These are phyloP conservation scores for Colletotrichum sp. DNA, from an alignment of 2,329 filamentous ascomycete genomes.

Conservation along the genomic window DNA sequence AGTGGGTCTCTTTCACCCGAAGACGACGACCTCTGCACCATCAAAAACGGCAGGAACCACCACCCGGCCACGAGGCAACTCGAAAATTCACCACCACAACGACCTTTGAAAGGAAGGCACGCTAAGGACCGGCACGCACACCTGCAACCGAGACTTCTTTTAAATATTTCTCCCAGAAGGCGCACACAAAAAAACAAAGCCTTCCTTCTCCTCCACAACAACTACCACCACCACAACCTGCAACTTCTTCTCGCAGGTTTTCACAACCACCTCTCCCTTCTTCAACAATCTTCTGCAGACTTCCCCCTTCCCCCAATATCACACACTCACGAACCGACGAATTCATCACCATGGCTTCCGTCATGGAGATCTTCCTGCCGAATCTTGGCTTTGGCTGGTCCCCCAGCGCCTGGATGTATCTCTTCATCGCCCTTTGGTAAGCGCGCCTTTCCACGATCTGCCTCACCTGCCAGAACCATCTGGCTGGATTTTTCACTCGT, in stretches of 20 bases:
- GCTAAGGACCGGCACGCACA: not conserved
- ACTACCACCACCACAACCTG: not conserved
- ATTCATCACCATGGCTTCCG: not conserved
- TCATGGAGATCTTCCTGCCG: constrained; percentile 18
- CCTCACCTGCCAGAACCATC: not conserved
- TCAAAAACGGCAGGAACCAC: constrained; percentile 3
- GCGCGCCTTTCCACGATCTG: constrained; percentile 22
- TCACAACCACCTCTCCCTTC: not conserved
- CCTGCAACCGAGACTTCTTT: not conserved
- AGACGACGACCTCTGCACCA: not conserved
- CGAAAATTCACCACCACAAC: not conserved
- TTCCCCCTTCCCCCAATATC: not conserved
- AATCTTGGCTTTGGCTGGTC: constrained; percentile 19
- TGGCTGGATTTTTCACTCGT: not conserved
- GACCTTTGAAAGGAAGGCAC: constrained; percentile 3
- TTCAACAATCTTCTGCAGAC: not conserved
- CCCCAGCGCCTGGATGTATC: constrained; percentile 19
- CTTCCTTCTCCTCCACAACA: not conserved
- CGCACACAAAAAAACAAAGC: not conserved
- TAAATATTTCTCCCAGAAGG: not conserved
- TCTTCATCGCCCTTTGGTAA: constrained; percentile 47
- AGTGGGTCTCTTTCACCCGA: constrained; percentile 6
- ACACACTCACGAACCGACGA: not conserved
- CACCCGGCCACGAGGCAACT: not conserved
- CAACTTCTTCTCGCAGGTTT: not conserved